A percentile compares a stretch with the other conserved stretches of the same genome.
phyloP scores from a whole-genome alignment of 495 filamentous ascomycete genomes.

The Astrocystis sublimbata region DNA sequence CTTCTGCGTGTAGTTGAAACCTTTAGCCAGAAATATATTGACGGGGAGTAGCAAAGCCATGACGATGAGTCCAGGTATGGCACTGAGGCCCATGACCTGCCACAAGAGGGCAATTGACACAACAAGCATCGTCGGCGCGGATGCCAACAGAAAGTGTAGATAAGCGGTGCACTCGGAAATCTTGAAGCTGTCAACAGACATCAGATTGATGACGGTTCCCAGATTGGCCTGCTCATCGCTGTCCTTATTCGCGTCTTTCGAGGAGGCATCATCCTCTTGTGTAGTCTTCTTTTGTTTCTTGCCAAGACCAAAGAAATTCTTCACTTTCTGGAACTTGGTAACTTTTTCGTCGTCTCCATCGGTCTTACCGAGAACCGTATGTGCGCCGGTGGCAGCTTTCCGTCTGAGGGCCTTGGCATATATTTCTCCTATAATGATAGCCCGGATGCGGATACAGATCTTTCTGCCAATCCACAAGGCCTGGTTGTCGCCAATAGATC shows the following conservation, averaged over 20 bases:
- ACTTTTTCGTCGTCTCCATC: conserved; percentile 36
- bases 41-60: conserved; percentile 88
- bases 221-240: conserved; percentile 78
- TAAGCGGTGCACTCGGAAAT: conserved; percentile 91
- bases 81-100: conserved; percentile 84
- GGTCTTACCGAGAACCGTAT: conserved; percentile 62
- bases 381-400: conserved; percentile 77
- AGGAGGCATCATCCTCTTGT: conserved; percentile 29
- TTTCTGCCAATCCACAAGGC: conserved; percentile 93
- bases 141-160: conserved; percentile 84
- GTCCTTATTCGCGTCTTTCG: conserved; percentile 39
- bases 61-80: conserved; percentile 88
- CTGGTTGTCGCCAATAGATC: conserved; percentile 79
- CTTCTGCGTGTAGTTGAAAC: conserved; percentile 82
- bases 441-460: conserved; percentile 87
- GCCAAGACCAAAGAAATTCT: conserved; percentile 59
- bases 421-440: conserved; percentile 96
- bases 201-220: conserved; percentile 97
- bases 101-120: conserved; percentile 76
- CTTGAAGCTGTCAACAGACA: conserved; percentile 99
- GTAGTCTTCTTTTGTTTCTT: conserved; percentile 53
- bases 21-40: conserved; percentile 81
- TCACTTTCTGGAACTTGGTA: conserved; percentile 50
- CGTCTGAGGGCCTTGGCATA: conserved; percentile 96
- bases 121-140: conserved; percentile 78